Base-by-base conservation (phyloP, 202 grass and related monocot genomes). In the Panicum virgatum region DNA sequence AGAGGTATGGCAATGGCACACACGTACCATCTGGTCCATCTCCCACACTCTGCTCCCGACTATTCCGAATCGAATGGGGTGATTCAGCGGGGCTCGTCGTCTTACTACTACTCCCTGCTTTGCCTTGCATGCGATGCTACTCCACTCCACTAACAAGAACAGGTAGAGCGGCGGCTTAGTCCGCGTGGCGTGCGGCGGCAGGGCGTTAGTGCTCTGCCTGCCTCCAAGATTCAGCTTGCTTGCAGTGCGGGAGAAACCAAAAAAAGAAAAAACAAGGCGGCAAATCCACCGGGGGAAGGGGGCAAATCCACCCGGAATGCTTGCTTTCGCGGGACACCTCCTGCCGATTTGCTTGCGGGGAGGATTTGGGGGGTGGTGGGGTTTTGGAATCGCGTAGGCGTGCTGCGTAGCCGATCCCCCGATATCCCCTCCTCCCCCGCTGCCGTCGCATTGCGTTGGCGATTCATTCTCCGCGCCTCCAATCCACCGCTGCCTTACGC, bases 371-470 rank as follows among this genome's bases (percentile, higher is more conserved):
- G n/a, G 5, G 69, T 34, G 13, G 61, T 66, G 66, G 53, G 40
- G 64, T 26, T 18, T 53, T 75, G 87, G 87, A 85, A 89, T 85
- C 87, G 56, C 82, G 62, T 84, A 76, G 52, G 18, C 68, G 60
- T 78, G 66, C 58, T 73, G 15, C 74, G 0, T 27, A 72, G 85
- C 66, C 26, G 79, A 27, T 78, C 45, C 85, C 66, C 3, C 4
- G 40, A 43, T 43, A 43, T 25, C 54, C 11, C 22, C 9, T n/a
- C 22, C 3, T 23, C 2, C n/a, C n/a, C 7, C 1, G 11, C 12
- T 9, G 42, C 66, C n/a, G 32, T 34, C 32, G 32, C 32, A 47
- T 69, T 46, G 57, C 63, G 10, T 37, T 20, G 0, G 5, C 0
- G 57, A 26, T 50, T 34, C 73, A 14, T 59, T 44, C 37, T 59